Base-by-base conservation (phyloP, 805 yeast genomes). In the Lachancea nothofagi region DNA sequence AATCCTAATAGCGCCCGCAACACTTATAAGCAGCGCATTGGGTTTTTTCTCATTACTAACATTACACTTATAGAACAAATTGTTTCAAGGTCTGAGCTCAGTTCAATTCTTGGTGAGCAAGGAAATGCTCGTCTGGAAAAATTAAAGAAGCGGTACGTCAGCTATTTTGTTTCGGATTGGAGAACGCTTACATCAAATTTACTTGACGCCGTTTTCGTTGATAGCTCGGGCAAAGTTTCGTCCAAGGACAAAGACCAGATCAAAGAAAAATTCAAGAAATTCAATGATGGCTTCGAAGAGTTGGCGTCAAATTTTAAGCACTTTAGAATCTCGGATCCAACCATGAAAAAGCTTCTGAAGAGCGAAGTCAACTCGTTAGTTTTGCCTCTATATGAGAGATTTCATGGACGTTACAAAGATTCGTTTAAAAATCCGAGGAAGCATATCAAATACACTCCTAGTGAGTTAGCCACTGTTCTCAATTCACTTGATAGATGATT, bases 221-320 rank as follows among this genome's bases (percentile, higher is more conserved):
- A 69, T 38, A 71, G 74, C 29, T 41, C 59, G 14, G 74, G 73
- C 25, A 72, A 66, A 47, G 57, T 66, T 47, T 66, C 77, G 32
- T 77, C 78, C n/a, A 83, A 84, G 49, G 95, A 87, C 48, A 76
- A 78, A 46, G 96, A 87, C 39, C 75, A 70, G 36, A 76, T 87
- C 41, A 93, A 90, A 54, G 96, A 93, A 45, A 77, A 85, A 54
- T 87, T 86, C 64, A 76, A 75, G 47, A 80, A 74, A 43, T 93
- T 90, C 65, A 90, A 89, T 57, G 76, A 75, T 21, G 81, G 80
- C 31, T 84, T 93, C 56, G 97, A 93, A 39, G 84, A 77, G 24
- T 75, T 89, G 24, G 73, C 82, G 18, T 71, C 71, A 22, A 77
- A 73, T 41, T 84, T 83, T 55, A 80, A 77, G 51, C 70, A 71